phyloP scores from a whole-genome alignment of 345 rosid genomes.

The Barbarea vulgaris region DNA sequence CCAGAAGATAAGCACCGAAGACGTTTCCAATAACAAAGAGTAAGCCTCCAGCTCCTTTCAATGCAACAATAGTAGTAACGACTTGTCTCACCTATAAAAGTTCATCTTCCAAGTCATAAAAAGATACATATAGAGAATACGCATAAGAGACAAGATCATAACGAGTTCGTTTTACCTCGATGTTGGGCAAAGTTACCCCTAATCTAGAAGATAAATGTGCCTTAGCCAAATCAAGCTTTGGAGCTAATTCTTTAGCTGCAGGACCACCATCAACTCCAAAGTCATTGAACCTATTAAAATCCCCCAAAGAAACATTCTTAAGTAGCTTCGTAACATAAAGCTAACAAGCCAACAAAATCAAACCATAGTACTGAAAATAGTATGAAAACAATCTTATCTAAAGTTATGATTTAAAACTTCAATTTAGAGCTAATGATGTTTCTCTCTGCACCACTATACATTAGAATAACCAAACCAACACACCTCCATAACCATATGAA shows the following conservation, averaged over 20 bases:
- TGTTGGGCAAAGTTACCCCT: conserved; percentile 55
- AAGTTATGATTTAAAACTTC: neutral
- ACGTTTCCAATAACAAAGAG: conserved; percentile 75
- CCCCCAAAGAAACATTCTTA: neutral
- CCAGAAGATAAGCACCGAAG: conserved; percentile 80
- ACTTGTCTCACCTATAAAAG: conserved; percentile 58
- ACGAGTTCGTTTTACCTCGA: conserved; percentile 56
- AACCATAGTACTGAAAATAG: neutral
- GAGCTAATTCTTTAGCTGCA: conserved; percentile 73
- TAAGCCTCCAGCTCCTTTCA: conserved; percentile 80
- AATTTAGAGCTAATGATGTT: neutral
- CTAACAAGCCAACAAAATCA: neutral
- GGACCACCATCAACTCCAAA: conserved; percentile 87
- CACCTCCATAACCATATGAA: neutral
- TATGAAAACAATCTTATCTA: neutral
- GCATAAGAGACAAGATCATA: neutral
- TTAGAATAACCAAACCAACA: neutral
- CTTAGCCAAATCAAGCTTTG: conserved; percentile 61
- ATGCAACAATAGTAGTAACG: conserved; percentile 43
- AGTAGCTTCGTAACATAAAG: neutral
- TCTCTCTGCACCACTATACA: neutral
- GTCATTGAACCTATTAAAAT: conserved; percentile 50
- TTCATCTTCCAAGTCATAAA: conserved; percentile 16
- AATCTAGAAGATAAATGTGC: conserved; percentile 56
- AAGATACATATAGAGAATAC: neutral